Conservation (phyloP, 148 eudicot species). For the Polygonum aviculare region DNA sequence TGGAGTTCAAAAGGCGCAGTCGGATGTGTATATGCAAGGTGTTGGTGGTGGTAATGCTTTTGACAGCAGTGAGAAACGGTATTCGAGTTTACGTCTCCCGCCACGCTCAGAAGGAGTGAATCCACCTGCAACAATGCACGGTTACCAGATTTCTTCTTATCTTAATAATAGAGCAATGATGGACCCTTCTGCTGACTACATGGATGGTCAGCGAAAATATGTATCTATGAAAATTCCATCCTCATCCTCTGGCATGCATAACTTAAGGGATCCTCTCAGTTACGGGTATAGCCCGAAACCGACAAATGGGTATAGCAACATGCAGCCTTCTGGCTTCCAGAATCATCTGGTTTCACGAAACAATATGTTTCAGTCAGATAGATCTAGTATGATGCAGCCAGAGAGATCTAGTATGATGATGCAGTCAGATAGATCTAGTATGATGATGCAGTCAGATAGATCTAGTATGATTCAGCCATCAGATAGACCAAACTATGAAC, state of each 20-base stretch:
- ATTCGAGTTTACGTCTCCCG: slow-evolving; percentile 70
- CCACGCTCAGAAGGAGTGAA: slow-evolving; percentile 52
- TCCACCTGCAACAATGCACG: slow-evolving; percentile 87
- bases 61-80: slow-evolving; percentile 66
- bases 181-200: slow-evolving; percentile 41
- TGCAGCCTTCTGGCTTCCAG: slow-evolving; percentile 56
- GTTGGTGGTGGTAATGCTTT: slow-evolving; percentile 24
- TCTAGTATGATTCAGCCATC: not conserved
- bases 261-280: slow-evolving; percentile 41
- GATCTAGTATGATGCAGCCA: slow-evolving; percentile 5
- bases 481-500: slow-evolving; percentile 23
- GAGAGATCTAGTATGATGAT: slow-evolving; percentile 39
- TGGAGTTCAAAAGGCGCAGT: slow-evolving; percentile 47
- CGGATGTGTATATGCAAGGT: slow-evolving; percentile 44
- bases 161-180: slow-evolving; percentile 39
- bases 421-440: slow-evolving; percentile 33
- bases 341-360: slow-evolving; percentile 53
- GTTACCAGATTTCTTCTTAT: slow-evolving; percentile 56
- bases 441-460: slow-evolving; percentile 40
- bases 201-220: slow-evolving; percentile 36
- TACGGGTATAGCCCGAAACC: slow-evolving; percentile 35
- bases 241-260: slow-evolving; percentile 9
- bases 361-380: slow-evolving; percentile 45
- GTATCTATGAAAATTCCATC: slow-evolving; percentile 38
- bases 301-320: slow-evolving; percentile 33